A percentile compares a stretch with the other conserved stretches of the same genome.
Evolutionary conservation across 805 yeast species (phyloP).

Genomic region (Pichia kluyveri): DNA sequence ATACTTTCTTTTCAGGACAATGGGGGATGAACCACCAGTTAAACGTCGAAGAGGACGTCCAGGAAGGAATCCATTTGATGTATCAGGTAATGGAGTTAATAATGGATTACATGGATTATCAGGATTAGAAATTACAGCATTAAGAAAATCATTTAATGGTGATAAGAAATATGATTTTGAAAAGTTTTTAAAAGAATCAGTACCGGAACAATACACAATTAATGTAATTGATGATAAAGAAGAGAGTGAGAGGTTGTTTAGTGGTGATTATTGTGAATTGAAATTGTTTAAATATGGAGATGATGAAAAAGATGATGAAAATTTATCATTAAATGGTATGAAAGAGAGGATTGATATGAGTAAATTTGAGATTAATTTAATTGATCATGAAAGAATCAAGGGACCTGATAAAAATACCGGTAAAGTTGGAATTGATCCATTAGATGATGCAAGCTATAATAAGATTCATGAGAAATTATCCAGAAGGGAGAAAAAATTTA

Average conservation of each 20-base stretch:
- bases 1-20: background rate
- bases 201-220: constrained; percentile 20
- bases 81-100: background rate
- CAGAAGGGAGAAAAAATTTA: constrained; percentile 55
- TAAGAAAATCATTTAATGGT: constrained; percentile 13
- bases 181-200: constrained; percentile 13
- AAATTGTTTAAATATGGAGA: background rate
- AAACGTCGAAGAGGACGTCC: background rate
- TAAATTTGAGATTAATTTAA: constrained; percentile 12
- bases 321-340: background rate
- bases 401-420: background rate
- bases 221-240: constrained; percentile 9
- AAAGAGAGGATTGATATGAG: background rate
- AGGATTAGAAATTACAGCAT: constrained; percentile 4
- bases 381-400: constrained; percentile 11
- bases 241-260: background rate
- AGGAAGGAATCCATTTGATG: background rate
- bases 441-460: constrained; percentile 35
- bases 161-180: constrained; percentile 28
- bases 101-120: constrained; percentile 1
- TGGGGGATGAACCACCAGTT: background rate
- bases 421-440: constrained; percentile 29
- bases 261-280: background rate
- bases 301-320: background rate
- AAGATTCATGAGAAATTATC: constrained; percentile 51